A percentile compares a stretch with the other conserved stretches of the same genome.
phyloP scores from a whole-genome alignment of 805 yeast species.

The Saturnispora halmiae region DNA sequence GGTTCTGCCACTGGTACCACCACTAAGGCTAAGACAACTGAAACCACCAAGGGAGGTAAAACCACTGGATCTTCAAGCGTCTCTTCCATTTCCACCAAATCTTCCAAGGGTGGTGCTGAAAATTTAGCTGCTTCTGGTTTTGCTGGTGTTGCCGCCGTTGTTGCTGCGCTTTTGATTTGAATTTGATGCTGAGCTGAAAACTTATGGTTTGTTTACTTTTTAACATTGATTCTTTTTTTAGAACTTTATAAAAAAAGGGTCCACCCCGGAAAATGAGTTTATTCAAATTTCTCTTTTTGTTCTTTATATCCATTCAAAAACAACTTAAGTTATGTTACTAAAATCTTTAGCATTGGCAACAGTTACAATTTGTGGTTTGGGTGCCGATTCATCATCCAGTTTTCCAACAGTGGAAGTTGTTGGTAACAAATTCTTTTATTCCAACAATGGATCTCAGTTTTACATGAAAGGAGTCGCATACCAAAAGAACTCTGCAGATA shows the following conservation, averaged over 20 bases:
- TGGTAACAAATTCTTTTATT: slow-evolving; percentile 71
- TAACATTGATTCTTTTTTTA: not conserved
- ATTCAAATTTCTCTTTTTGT: not conserved
- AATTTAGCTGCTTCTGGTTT: slow-evolving; percentile 12
- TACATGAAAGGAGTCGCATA: slow-evolving; percentile 84
- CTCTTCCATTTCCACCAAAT: slow-evolving; percentile 16
- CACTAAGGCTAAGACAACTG: not conserved
- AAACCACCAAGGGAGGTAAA: slow-evolving; percentile 10
- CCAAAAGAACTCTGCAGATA: slow-evolving; percentile 57
- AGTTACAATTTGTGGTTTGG: slow-evolving; percentile 7
- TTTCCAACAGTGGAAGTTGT: slow-evolving; percentile 48
- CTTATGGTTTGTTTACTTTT: not conserved
- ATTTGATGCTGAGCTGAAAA: not conserved
- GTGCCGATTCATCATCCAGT: slow-evolving; percentile 26
- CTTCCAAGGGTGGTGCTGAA: slow-evolving; percentile 15
- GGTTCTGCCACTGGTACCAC: slow-evolving; percentile 15
- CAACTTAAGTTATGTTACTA: too few relatives aligned
- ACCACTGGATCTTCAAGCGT: slow-evolving; percentile 12
- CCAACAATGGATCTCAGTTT: slow-evolving; percentile 69
- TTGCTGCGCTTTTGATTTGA: slow-evolving; percentile 21
- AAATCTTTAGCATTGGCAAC: not conserved
- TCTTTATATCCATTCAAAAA: too few relatives aligned
- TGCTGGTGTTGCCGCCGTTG: slow-evolving; percentile 17
- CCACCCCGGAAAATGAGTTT: too few relatives aligned
- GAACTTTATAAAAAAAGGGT: not conserved